These are phyloP conservation scores for Pseudocercospora eumusae DNA, from an alignment of 2,329 filamentous ascomycete genomes.

Conservation along the genomic window DNA sequence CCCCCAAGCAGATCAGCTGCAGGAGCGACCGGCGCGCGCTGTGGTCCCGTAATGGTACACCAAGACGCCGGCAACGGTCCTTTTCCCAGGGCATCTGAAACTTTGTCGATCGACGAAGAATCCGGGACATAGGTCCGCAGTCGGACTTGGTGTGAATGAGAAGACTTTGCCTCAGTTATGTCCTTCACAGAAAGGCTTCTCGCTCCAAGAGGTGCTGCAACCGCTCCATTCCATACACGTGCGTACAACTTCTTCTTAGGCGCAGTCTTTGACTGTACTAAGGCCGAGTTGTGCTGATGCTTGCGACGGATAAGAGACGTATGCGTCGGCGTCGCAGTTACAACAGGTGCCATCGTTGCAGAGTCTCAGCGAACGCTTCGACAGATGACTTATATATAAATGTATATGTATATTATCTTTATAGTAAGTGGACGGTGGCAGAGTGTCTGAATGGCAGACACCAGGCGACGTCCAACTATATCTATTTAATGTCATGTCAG, in stretches of 20 bases:
- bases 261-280: neutral
- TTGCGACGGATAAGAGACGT: neutral
- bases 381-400: neutral
- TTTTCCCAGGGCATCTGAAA: neutral
- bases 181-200: neutral
- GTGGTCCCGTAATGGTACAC: neutral
- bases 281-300: neutral
- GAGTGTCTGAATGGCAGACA: neutral
- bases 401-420: neutral
- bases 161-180: neutral
- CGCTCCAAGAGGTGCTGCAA: neutral
- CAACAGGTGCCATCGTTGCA: neutral
- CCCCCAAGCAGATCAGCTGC: too few relatives aligned
- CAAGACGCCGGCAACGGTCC: neutral
- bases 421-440: neutral
- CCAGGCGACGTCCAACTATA: neutral
- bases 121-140: too few relatives aligned
- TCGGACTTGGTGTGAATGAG: neutral
- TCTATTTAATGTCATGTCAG: neutral
- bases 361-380: neutral
- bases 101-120: neutral
- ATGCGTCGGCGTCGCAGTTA: neutral
- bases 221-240: neutral
- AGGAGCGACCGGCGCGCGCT: neutral
- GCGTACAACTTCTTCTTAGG: neutral